These are phyloP conservation scores for Fragosphaeria purpurea DNA, from an alignment of 2,329 filamentous ascomycete species.

Conservation along the genomic window DNA sequence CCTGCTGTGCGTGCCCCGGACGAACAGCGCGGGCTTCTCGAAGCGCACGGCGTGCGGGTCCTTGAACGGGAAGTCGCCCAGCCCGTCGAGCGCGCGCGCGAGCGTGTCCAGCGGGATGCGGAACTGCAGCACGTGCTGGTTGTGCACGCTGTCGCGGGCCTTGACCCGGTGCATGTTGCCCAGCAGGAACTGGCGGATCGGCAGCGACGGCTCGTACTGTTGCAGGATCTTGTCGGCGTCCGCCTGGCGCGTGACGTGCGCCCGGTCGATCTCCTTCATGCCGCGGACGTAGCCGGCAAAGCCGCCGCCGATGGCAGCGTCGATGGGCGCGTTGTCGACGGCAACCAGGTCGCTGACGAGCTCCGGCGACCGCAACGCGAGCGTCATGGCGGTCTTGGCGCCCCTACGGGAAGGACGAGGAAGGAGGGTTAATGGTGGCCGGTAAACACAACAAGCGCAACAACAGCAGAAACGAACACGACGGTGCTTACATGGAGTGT, in stretches of 20 bases:
- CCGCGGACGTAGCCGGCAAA: constrained; percentile 74
- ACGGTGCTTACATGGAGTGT: constrained; percentile 67
- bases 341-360: constrained; percentile 63
- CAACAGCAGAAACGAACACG: not conserved
- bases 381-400: constrained; percentile 83
- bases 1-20: constrained; percentile 65
- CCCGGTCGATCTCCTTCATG: constrained; percentile 72
- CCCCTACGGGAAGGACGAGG: constrained; percentile 43
- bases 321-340: constrained; percentile 87
- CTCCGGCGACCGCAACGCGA: constrained; percentile 62
- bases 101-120: constrained; percentile 69
- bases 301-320: constrained; percentile 61
- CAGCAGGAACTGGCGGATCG: constrained; percentile 83
- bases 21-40: constrained; percentile 68
- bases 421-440: not conserved
- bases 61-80: constrained; percentile 84
- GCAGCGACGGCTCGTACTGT: constrained; percentile 61
- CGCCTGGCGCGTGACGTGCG: constrained; percentile 54
- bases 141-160: constrained; percentile 11
- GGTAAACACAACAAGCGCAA: not conserved
- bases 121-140: constrained; percentile 49
- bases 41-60: constrained; percentile 60
- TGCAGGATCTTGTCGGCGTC: constrained; percentile 74
- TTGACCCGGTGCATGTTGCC: constrained; percentile 62
- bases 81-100: constrained; percentile 54